Percentiles rank a stretch among this genome's conserved stretches.
phyloP scores from a whole-genome alignment of 2,329 filamentous ascomycete genomes.

The Fusarium sp. region DNA sequence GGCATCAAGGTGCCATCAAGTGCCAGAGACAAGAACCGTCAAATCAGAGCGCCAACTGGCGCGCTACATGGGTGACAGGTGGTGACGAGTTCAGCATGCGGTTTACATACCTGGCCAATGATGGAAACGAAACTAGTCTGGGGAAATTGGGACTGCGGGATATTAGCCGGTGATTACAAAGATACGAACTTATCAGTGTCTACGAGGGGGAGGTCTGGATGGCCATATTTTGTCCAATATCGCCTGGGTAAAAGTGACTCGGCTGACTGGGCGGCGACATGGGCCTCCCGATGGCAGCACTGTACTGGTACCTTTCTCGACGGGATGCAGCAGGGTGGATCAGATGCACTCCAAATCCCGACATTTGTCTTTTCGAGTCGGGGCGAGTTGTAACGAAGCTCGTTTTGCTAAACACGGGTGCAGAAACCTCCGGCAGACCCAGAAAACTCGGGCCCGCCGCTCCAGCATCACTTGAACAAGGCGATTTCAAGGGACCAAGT shows the following conservation, averaged over 20 bases:
- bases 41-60: not conserved
- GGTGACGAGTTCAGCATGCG: conserved; percentile 31
- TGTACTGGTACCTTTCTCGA: not conserved
- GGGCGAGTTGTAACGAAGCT: not conserved
- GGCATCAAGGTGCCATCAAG: not conserved
- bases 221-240: conserved; percentile 5
- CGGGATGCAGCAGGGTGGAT: not conserved
- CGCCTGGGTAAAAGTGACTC: conserved; percentile 14
- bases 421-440: not conserved
- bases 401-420: not conserved
- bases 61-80: conserved; percentile 4
- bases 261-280: conserved; percentile 8
- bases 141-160: conserved; percentile 15
- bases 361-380: not conserved
- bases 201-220: not conserved
- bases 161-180: conserved; percentile 30
- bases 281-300: conserved; percentile 13
- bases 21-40: not conserved
- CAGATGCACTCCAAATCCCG: not conserved
- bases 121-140: not conserved
- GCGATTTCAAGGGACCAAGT: not conserved
- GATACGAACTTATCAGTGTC: not conserved
- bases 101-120: conserved; percentile 15
- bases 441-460: not conserved
- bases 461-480: not conserved